Base-by-base conservation (phyloP, 1,284 basidiomycete species). In the Xerocomus alliaceus region DNA sequence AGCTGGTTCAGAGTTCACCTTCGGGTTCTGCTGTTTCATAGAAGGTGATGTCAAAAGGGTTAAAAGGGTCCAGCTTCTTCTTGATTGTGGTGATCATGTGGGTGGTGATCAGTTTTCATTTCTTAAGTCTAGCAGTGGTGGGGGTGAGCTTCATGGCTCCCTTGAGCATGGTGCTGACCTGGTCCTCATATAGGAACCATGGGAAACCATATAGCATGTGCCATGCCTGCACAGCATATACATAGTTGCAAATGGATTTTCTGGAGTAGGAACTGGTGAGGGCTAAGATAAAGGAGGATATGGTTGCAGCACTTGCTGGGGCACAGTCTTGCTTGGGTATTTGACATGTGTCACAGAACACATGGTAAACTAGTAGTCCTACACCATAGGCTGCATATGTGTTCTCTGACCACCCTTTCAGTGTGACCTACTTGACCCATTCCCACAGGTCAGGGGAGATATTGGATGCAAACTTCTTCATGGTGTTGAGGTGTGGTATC, bases 221-320 rank as follows among this genome's bases (percentile, higher is more conserved):
- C 61, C 61, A 62, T 0, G 48, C 34, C 0, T 2, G 28, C 0
- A 62, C 11, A 0, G 29, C 24, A 1, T 50, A 44, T 9, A 56
- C 2, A 2, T 62, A 62, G 24, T 62, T 62, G 12, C 37, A 9
- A 0, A 62, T 53, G 0, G 48, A 31, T 15, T 31, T 42, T 0
- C 42, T 44, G 2, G 18, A 55, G 17, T 17, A 15, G 0, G 26
- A 18, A 1, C 60, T 45, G 0, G 48, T 18, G 1, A 61, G 48
- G 0, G 6, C 31, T 12, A 37, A 60, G 0, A 60, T 31, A 18
- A 61, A 61, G 0, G 31, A 18, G 0, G 45, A 12, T 0, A 59
- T 4, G 6, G 31, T 0, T 0, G 17, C 10, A 6, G 54, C 28
- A 0, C 15, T 37, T 0, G 46, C 50, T 0, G 31, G 58, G 0